Base-by-base conservation (phyloP, 169 alveolate genomes). In the Toxoplasma gondii region DNA sequence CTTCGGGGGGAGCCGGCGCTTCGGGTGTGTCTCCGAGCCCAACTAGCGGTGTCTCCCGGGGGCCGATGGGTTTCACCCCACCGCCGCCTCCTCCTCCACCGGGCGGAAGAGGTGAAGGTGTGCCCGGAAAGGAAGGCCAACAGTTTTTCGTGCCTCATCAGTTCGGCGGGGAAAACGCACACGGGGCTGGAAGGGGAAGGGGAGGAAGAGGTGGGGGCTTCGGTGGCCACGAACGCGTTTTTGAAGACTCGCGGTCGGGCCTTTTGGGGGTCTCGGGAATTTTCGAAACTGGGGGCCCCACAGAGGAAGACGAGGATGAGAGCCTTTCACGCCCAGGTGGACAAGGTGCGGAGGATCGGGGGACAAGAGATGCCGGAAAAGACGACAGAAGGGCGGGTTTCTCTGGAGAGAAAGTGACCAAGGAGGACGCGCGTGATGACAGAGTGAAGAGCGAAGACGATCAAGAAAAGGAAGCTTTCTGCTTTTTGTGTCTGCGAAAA, bases 401-500 rank as follows among this genome's bases (percentile, higher is more conserved):
- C 45, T 19, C 86, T 38, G 86, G 45, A 10, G 86, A 78, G 86
- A 38, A 78, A 27, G 10, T 12, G 49, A 19, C 45, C 44, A n/a
- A 38, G 43, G 45, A 45, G 22, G 86, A 78, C 86, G 1, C 44
- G 31, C 74, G 74, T 16, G 74, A 64, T 7, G 74, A 1, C 34
- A 31, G n/a, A 27, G n/a, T 12, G 45, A n/a, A 78, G 7, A 19
- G 39, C 39, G 49, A n/a, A n/a, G 86, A n/a, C 9, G 43, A 78
- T 12, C 12, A 78, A 49, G 67, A 43, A 82, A 67, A 43, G 90
- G 69, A 41, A 67, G 64, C 34, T 10, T 12, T 38, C 34, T 82
- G 90, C 67, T 82, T 31, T 67, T 43, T 82, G 90, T 82, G 90
- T 31, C 38, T 82, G 90, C 53, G 90, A 2, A 38, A 82, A 36